Evolutionary conservation across 163 green algal genomes (phyloP).

Genomic region (Chloroidium sp.): DNA sequence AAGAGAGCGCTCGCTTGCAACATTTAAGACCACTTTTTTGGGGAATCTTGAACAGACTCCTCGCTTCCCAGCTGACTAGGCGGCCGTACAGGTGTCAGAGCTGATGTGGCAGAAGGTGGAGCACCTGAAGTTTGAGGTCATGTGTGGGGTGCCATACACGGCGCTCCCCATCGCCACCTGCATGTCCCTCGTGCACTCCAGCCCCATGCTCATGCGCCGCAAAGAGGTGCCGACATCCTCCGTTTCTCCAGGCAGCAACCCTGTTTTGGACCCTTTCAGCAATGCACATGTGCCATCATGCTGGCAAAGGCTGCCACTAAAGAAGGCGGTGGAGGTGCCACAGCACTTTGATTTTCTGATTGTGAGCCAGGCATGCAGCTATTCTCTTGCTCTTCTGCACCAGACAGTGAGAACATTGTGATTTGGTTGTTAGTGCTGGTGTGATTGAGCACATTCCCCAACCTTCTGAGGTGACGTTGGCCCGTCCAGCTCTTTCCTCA

Average conservation of each 20-base stretch:
- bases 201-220: conserved; percentile 95
- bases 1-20: too few relatives aligned
- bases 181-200: conserved; percentile 83
- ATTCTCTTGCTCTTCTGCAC: too few relatives aligned
- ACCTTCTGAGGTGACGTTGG: background rate
- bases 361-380: too few relatives aligned
- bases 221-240: conserved; percentile 68
- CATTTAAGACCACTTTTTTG: too few relatives aligned
- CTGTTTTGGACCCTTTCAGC: too few relatives aligned
- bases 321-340: background rate
- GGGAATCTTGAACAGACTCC: background rate
- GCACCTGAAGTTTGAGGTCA: conserved; percentile 79
- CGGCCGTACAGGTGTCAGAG: conserved; percentile 53
- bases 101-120: conserved; percentile 81
- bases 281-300: background rate
- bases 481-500: background rate
- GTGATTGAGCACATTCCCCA: background rate
- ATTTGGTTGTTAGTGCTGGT: too few relatives aligned
- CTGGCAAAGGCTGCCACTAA: background rate
- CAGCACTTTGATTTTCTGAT: too few relatives aligned
- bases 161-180: conserved; percentile 96
- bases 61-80: background rate
- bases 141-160: conserved; percentile 99
- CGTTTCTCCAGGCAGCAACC: background rate
- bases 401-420: too few relatives aligned